Base-by-base conservation (phyloP, 495 filamentous ascomycete genomes). In the Penicillium pulvis region DNA sequence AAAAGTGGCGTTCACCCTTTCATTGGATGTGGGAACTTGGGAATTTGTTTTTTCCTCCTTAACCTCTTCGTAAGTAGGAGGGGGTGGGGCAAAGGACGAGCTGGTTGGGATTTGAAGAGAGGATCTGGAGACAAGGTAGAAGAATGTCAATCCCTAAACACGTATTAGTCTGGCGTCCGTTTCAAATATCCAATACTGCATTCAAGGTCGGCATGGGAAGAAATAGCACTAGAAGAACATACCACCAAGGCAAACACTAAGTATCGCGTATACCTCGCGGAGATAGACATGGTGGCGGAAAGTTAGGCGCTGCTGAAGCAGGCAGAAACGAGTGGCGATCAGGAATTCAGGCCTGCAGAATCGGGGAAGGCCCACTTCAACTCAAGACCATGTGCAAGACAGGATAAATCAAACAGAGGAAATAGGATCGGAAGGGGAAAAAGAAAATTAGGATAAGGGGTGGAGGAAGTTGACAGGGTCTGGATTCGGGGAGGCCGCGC, bases 1-100 rank as follows among this genome's bases (percentile, higher is more conserved):
- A 68, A 98, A 98, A 3, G 95, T 98, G 28, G 94, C 94, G 71
- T 98, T 98, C 77, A 95, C 89, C 59, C 87, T 87, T 45, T 84
- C 82, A 36, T 86, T 87, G 6, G 74, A 72, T 9, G 81, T 80
- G 14, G 64, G 81, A 62, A 85, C 76, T 51, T 59, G 61, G 20
- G 20, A 23, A 23, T 23, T 23, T n/a, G 65, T 33, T 35, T 60
- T 66, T 53, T 70, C 62, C 51, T 66, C 72, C 47, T 64, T 61
- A 45, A 69, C 56, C 36, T 61, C 62, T 28, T 75, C 69, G 45
- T 73, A 69, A 24, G 64, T 63, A 19, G 63, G 51, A 8, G 51
- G 42, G 14, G 53, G 65, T 57, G 24, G 67, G 51, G 53, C 57
- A 62, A 60, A 66, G 57, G 67, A 61, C 42, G 56, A 53, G 28